Base-by-base conservation (phyloP, 257 asterid genomes). In the Euphrasia confusa region DNA sequence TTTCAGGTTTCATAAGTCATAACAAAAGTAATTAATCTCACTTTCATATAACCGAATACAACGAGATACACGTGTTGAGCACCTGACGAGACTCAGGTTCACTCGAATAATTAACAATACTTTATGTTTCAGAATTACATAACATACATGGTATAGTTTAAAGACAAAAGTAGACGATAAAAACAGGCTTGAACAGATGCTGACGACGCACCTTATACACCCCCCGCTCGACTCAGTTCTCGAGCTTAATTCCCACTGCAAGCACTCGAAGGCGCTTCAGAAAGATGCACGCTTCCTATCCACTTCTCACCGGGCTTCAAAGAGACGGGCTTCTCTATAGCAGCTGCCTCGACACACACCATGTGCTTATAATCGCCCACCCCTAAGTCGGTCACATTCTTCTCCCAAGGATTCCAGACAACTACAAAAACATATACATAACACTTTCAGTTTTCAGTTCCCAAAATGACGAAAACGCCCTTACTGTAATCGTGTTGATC, bases 401-500 rank as follows among this genome's bases (percentile, higher is more conserved):
- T 85, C 70, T 85, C 99, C 99, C 97, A 89, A 37, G 99, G 99
- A 75, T 93, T 89, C 99, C 99, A 93, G 66, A 93, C 96, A 81
- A 89, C 99, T 92, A 72, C 40, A 11, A 14, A 49, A 67, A 50
- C 5, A 18, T 55, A 11, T 6, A 44, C 44, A 50, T 21, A 17
- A 50, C 26, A 14, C 8, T 42, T 47, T 30, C 21, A 44, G 60
- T 52, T 21, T 27, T 60, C 53, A 26, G 67, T 63, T 49, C 44
- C 15, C 58, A 55, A 5, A 49, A 49, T 5, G 26, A 14, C 10
- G 7, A 49, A 49, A n/a, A 4, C 17, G 26, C 17, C 14, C 52
- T 45, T 45, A 7, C 5, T 13, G 2, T 45, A 13, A 7, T 45
- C 17, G n/a, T 13, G 2, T 45, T 45, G 7, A 15, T 66, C 60